A percentile compares a stretch with the other conserved stretches of the same genome.
Evolutionary conservation across 305 asterid species (phyloP).

Genomic region (Ilex paraguariensis): DNA sequence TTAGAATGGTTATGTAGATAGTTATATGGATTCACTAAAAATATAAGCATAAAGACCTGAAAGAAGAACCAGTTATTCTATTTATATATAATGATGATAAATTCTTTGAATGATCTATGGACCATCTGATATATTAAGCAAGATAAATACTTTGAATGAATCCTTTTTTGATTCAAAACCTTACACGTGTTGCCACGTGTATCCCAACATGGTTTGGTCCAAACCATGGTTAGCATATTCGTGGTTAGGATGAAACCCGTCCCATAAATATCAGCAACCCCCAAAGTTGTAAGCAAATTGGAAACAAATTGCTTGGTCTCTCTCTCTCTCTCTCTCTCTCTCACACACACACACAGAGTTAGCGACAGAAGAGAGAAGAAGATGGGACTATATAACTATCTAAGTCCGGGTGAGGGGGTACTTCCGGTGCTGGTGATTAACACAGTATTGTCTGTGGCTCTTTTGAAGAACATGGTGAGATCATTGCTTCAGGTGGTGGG

Average conservation of each 20-base stretch:
- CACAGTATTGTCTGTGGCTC: slow-evolving; percentile 35
- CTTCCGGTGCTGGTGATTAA: slow-evolving; percentile 35
- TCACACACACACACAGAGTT: too few species aligned
- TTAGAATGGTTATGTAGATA: too few species aligned
- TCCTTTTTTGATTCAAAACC: background rate
- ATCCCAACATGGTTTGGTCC: too few species aligned
- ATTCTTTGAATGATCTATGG: too few species aligned
- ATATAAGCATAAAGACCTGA: too few species aligned
- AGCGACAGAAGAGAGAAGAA: background rate
- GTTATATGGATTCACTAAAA: too few species aligned
- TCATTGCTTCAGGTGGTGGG: slow-evolving; percentile 26
- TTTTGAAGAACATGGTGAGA: slow-evolving; percentile 32
- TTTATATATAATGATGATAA: too few species aligned
- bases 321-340: too few species aligned
- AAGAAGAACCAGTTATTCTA: too few species aligned
- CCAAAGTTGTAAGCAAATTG: background rate
- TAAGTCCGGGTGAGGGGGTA: slow-evolving; percentile 41
- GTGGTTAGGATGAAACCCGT: background rate
- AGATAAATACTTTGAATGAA: too few species aligned
- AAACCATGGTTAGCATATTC: slow-evolving; percentile 1
- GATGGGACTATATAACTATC: slow-evolving; percentile 42
- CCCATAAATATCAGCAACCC: background rate
- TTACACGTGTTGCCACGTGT: slow-evolving; percentile 21
- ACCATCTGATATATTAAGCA: too few species aligned
- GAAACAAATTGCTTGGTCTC: background rate